These are phyloP conservation scores for Pseudogymnoascus destructans DNA, from an alignment of 2,329 filamentous ascomycete genomes.

Conservation along the genomic window DNA sequence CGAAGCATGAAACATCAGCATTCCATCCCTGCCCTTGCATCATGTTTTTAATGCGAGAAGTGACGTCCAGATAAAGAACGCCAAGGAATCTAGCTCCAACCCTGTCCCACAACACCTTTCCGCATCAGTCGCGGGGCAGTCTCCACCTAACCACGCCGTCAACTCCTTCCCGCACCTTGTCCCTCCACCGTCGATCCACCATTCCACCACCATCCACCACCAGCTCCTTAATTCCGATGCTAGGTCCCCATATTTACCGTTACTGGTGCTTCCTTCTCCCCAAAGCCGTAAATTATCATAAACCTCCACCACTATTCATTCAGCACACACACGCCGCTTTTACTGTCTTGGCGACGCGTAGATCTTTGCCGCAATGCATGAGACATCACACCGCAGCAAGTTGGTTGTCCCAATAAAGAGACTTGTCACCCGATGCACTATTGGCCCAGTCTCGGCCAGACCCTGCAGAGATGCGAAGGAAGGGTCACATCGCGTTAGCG, in stretches of 20 bases:
- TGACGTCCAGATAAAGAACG: slow-evolving; percentile 6
- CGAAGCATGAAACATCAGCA: neutral
- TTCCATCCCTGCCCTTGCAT: neutral
- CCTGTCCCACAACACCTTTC: neutral
- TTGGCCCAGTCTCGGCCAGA: neutral
- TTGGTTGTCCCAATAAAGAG: neutral
- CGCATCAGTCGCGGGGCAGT: neutral
- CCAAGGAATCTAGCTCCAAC: neutral
- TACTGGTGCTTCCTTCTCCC: neutral
- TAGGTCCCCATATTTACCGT: neutral
- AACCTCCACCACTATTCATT: neutral
- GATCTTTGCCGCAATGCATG: neutral
- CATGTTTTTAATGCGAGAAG: neutral
- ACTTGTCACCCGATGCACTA: neutral
- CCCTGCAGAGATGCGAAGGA: neutral
- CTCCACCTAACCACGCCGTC: slow-evolving; percentile 4
- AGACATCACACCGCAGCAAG: neutral
- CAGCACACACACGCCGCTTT: neutral
- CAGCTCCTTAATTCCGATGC: neutral
- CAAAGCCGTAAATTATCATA: neutral
- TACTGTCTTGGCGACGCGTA: neutral
- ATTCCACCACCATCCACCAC: neutral
- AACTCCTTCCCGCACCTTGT: neutral
- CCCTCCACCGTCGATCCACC: neutral
- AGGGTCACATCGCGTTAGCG: neutral